These are phyloP conservation scores for Eimeria acervulina DNA, from an alignment of 169 alveolate species.

Conservation along the genomic window DNA sequence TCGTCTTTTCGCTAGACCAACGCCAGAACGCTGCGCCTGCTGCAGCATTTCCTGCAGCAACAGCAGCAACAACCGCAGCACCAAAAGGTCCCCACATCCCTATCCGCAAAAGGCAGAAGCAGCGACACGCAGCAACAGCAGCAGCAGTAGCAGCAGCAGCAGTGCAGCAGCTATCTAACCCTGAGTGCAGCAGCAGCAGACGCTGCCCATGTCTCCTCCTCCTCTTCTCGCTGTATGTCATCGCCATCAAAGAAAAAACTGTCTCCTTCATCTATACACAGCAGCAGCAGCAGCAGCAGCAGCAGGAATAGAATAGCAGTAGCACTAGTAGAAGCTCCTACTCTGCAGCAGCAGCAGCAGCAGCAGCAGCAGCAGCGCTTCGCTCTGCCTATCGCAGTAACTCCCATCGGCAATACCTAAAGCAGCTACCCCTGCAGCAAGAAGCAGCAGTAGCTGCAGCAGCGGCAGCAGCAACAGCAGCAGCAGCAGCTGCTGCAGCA, in stretches of 20 bases:
- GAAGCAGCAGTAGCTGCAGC: background rate
- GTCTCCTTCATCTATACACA: background rate
- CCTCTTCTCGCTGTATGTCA: background rate
- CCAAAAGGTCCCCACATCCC: background rate
- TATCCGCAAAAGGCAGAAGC: background rate
- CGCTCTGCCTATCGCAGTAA: background rate
- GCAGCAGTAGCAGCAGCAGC: constrained; percentile 29
- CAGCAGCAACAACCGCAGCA: constrained; percentile 1
- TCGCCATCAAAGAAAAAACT: background rate
- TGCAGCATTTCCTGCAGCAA: constrained; percentile 55
- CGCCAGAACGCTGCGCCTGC: background rate
- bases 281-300: constrained; percentile 64
- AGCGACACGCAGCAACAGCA: background rate
- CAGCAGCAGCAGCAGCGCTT: constrained; percentile 45
- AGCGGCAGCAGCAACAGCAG: constrained; percentile 46
- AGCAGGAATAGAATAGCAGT: background rate
- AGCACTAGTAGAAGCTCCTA: background rate
- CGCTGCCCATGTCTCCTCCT: background rate
- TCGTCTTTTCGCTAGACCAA: background rate
- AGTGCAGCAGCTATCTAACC: background rate
- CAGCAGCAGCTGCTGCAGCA: constrained; percentile 20
- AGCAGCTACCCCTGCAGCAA: background rate
- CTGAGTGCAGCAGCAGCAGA: constrained; percentile 30
- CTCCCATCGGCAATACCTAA: background rate
- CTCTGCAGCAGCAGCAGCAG: background rate